Evolutionary conservation across 1,139 yeast species (phyloP), one percentile per base, ranked within the genome.

Genomic region (Meyerozyma athensensis): DNA sequence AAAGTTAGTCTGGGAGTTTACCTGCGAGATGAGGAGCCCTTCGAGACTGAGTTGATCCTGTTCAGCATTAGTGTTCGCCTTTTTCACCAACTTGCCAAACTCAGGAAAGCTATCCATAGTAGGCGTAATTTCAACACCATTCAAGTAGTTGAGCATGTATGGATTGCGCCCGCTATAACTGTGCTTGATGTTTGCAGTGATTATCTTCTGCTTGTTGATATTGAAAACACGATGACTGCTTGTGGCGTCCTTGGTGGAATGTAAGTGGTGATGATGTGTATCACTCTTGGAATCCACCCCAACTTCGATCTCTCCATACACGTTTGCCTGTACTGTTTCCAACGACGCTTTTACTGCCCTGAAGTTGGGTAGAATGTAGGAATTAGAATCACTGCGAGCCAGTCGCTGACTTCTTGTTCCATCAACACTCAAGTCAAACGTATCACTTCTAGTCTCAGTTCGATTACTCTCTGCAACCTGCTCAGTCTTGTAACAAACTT

Each of bases 81-180:
- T 16, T 13, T 56, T 53, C 3, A 54, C 46, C 3, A 42, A 30
- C 7, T 43, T 42, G 1, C 94, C 94, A 68, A 86, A 86, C 47
- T 85, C 94, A n/a, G 72, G 59, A 44, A 80, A 82, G 39, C 80
- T 81, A 26, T 71, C 70, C 34, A 82, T 53, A 1, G 73, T 61
- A 1, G 89, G 85, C 23, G 72, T 78, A 40, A 81, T 69, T 14
- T 67, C 65, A 26, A 81, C 65, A 10, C 66, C 69, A 8, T 68
- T 65, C 40, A 89, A 64, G 50, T 75, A 81, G 36, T 72, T 71
- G 40, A 76, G 55, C 26, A 89, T 77, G 43, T 74, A 79, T 1
- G 82, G 81, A 47, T 84, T 83, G 30, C 65, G 59, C 0, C 96
- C 96, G 1, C 61, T 65, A 51, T 84, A 86, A 44, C 83, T 80